A percentile compares a stretch with the other conserved stretches of the same genome.
Evolutionary conservation across 176 grass and related monocot genomes (phyloP).

Genomic region (Oryza australiensis): DNA sequence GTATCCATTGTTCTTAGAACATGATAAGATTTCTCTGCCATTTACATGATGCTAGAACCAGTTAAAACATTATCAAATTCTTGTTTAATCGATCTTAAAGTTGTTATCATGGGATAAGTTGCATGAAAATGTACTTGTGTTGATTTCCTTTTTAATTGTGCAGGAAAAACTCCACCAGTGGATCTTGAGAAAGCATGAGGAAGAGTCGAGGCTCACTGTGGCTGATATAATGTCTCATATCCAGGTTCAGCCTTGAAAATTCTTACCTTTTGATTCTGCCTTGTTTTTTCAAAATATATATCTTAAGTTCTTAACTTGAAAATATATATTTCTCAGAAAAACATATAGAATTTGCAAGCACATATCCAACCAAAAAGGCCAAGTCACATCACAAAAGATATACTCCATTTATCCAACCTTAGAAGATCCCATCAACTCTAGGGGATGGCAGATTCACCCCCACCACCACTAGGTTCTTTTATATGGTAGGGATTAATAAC

Average conservation of each 20-base stretch:
- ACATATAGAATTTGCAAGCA: no score
- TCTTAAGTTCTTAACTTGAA: no score
- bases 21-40: neutral
- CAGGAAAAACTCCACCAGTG: slow-evolving; percentile 93
- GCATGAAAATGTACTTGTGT: slow-evolving; percentile 13
- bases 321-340: no score
- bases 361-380: no score
- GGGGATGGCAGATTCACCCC: no score
- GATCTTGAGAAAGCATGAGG: slow-evolving; percentile 81
- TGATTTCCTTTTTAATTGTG: slow-evolving; percentile 31
- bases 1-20: neutral
- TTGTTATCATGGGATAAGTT: slow-evolving; percentile 14
- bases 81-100: neutral
- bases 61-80: neutral
- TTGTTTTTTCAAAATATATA: no score
- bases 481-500: no score
- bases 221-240: slow-evolving; percentile 85
- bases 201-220: slow-evolving; percentile 62
- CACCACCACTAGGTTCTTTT: no score
- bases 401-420: no score
- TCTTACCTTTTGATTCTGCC: neutral
- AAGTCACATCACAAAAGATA: no score
- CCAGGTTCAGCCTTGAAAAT: slow-evolving; percentile 48
- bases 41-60: neutral
- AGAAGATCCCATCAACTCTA: no score